Base-by-base conservation (phyloP, 2,329 filamentous ascomycete genomes). In the Penicillium sp. region DNA sequence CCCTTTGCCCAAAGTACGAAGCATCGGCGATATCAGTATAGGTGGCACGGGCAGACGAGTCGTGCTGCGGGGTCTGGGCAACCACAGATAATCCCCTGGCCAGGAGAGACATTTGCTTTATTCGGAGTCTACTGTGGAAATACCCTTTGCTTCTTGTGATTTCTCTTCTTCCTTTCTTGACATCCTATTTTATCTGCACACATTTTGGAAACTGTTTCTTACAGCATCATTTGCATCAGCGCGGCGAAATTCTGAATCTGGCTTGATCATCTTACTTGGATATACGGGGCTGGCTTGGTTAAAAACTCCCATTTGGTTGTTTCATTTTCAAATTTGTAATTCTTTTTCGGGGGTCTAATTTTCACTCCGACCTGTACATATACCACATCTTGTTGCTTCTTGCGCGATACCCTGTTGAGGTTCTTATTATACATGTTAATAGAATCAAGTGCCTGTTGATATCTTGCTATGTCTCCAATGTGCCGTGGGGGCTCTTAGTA, bases 21-120 rank as follows among this genome's bases (percentile, higher is more conserved):
- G 75, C 53, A 71, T 77, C 53, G 75, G 73, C 56, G 75, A 78
- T 53, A 74, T 77, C 41, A 67, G 73, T 3, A 65, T 65, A 27
- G 67, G 56, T 27, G 72, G 71, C 37, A 66, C 70, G 10, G 77
- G 73, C 58, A 71, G 70, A 58, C 72, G 75, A 8, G 72, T 78
- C 33, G 68, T 68, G 14, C 64, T 78, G 8, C 70, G 68, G 33
- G 74, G 75, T 16, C 63, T 78, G 39, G 69, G 62, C 21, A 70
- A 54, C 58, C 69, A 64, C 50, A 62, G 63, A 52, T 62, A 53
- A 48, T 19, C 24, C 27, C 14, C 33, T 9, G 21, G 29, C 19
- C 35, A 19, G 7, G 16, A 50, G 22, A 41, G 14, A 24, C 31
- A 14, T n/a, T 53, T 51, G 26, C 27, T 10, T 29, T 14, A 31